phyloP scores from a whole-genome alignment of 2,329 filamentous ascomycete genomes.

The Capronia coronata region DNA sequence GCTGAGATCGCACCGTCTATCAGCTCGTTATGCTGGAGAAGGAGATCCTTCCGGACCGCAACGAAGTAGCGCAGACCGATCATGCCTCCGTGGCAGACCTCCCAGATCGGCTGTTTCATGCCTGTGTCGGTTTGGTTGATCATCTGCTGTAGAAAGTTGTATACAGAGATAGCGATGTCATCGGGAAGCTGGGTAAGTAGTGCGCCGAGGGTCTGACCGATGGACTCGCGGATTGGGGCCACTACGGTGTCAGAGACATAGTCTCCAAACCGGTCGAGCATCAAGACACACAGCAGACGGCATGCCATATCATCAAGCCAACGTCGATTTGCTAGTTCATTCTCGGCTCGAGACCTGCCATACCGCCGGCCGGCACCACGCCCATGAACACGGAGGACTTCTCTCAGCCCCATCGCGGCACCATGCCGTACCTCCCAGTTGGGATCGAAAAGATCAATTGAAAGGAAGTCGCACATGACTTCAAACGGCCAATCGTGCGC shows the following conservation, averaged over 20 bases:
- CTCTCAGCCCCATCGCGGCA: constrained; percentile 87
- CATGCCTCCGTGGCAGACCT: constrained; percentile 96
- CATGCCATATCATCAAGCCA: constrained; percentile 97
- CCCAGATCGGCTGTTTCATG: constrained; percentile 72
- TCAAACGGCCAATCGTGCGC: constrained; percentile 91
- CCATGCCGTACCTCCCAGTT: constrained; percentile 95
- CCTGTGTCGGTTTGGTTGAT: constrained; percentile 83
- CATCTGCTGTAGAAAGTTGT: constrained; percentile 76
- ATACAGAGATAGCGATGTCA: constrained; percentile 74
- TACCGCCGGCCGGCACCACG: constrained; percentile 72
- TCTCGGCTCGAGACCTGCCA: constrained; percentile 64
- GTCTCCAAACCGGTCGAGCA: constrained; percentile 95
- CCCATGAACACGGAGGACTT: constrained; percentile 87
- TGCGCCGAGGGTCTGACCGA: constrained; percentile 87
- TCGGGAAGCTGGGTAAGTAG: constrained; percentile 76
- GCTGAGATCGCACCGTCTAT: constrained; percentile 89
- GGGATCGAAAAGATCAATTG: constrained; percentile 85
- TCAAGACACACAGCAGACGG: constrained; percentile 87
- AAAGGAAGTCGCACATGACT: constrained; percentile 85
- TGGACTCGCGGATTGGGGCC: constrained; percentile 89
- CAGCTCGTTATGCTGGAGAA: constrained; percentile 74
- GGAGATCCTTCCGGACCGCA: constrained; percentile 84
- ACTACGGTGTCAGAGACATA: constrained; percentile 97
- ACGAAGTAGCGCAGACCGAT: constrained; percentile 92
- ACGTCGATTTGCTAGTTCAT: constrained; percentile 68